Evolutionary conservation across 192 early-diverging fungal species (phyloP), one percentile per base, ranked within the genome.

Genomic region (Dispira simplex): DNA sequence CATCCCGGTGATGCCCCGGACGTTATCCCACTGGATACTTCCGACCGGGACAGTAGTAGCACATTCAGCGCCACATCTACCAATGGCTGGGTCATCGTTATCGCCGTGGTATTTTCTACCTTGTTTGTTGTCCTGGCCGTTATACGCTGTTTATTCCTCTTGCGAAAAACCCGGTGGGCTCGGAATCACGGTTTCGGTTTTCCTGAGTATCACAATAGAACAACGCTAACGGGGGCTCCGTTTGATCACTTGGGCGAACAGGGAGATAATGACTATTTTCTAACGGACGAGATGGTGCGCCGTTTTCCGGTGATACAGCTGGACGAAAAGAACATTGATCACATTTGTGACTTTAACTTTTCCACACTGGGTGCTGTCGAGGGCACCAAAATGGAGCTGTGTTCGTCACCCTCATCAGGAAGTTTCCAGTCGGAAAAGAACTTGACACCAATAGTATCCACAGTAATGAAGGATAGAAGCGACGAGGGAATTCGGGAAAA

Each of bases 21-120:
- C 32, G 32, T 6, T 39, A 6, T 39, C 32, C 32, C 3, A 6
- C 6, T 39, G 32, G 32, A 39, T 6, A 39, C 32, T 39, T 4
- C 1, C 6, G 32, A 39, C 6, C 32, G 32, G 32, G 32, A 1
- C 32, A 39, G 32, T 39, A 6, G 32, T 39, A 6, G 6, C 32
- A 39, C 49, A 51, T 14, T 56, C 9, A 25, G 54, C 21, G 9
- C 54, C 13, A 26, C 20, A 0, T 18, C 54, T 28, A 56, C 58
- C 58, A 60, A 32, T 44, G 58, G 58, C 1, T 60, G 58, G 58
- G 39, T 44, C 26, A 44, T 60, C 0, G 32, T 44, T 44, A 60
- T 60, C 39, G 58, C 32, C 58, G 32, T 60, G 32, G 13, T 60
- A 2, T 60, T 60, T 44, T 27, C 58, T 13, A 60, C 32, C 1